A percentile compares a stretch with the other conserved stretches of the same genome.
phyloP scores from a whole-genome alignment of 495 filamentous ascomycete genomes.

The Aspergillus nanangensis region DNA sequence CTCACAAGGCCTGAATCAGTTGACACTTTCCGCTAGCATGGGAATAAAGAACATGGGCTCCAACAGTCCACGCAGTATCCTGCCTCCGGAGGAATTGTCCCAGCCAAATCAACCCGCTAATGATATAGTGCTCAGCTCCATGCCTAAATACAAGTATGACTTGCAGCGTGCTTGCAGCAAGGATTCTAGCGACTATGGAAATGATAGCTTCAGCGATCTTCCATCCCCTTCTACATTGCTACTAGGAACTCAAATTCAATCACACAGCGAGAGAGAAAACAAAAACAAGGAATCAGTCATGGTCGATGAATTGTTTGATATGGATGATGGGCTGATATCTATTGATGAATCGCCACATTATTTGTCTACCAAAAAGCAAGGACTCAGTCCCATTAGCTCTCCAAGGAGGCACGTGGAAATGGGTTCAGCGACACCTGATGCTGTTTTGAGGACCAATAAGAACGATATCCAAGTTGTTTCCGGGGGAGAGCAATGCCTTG shows the following conservation, averaged over 20 bases:
- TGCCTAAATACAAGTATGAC: too few species aligned
- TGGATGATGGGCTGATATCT: slow-evolving; percentile 3
- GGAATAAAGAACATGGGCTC: slow-evolving; percentile 18
- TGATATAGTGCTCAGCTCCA: too few species aligned
- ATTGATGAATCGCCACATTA: not conserved
- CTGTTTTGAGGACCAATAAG: too few species aligned
- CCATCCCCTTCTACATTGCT: slow-evolving; percentile 35
- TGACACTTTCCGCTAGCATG: slow-evolving; percentile 21
- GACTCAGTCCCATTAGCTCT: not conserved
- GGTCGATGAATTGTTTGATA: not conserved
- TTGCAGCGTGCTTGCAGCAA: not conserved
- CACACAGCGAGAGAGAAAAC: not conserved
- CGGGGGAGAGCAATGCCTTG: too few species aligned
- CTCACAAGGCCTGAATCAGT: slow-evolving; percentile 20
- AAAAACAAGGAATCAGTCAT: not conserved
- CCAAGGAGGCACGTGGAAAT: too few species aligned
- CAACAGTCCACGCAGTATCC: not conserved
- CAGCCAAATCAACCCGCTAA: too few species aligned
- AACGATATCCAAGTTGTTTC: too few species aligned
- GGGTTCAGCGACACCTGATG: too few species aligned
- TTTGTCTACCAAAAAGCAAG: not conserved
- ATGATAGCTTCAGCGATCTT: slow-evolving; percentile 34
- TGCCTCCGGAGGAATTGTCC: not conserved
- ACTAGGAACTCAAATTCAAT: slow-evolving; percentile 5
- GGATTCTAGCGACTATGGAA: slow-evolving; percentile 28